Evolutionary conservation across 2,329 filamentous ascomycete species (phyloP), one percentile per base, ranked within the genome.

Genomic region (Apiospora kogelbergensis): DNA sequence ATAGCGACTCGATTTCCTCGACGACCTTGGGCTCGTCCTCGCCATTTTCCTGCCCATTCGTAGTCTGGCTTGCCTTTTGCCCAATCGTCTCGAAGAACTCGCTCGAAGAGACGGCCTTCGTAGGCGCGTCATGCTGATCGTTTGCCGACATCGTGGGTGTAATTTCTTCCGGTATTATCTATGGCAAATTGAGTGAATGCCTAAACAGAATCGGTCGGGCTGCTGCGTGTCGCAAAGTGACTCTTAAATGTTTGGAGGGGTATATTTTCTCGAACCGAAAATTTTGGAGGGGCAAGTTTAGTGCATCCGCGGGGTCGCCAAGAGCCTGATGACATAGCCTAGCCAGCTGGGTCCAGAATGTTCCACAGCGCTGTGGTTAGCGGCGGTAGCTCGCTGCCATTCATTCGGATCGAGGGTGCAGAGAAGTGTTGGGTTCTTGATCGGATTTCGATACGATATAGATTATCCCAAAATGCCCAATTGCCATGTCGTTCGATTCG

Each of bases 1-100:
- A 95, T 26, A 95, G 85, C 72, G 91, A 93, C 80, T 95, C 92
- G 71, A 91, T 90, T 80, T 91, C 87, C 72, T 91, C 88, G 53
- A 91, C 89, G 4, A 88, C 82, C 72, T 82, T 85, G 69, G 80
- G 81, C 30, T 89, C 86, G 45, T 88, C 85, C 22, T 78, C 77
- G 63, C 73, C 74, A 30, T 76, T 73, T 22, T 78, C 77, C 24
- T 77, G 78, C 48, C 71, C 72, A 17, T 74, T 77, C 6, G 46
- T 53, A 3, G 53, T 60, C 11, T 85, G 83, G 72, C 86, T 84
- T 70, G 85, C 89, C 80, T 90, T 89, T 74, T 85, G 82, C 69
- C 89, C 89, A 74, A 91, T 89, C 68, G 86, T 82, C 75, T 89
- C 84, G 78, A 91, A 91, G 75, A 89, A 87, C 67, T 89, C 84